Percentiles rank a stretch among this genome's conserved stretches.
phyloP scores from a whole-genome alignment of 2,329 filamentous ascomycete species.

The Ophiostoma australiae region DNA sequence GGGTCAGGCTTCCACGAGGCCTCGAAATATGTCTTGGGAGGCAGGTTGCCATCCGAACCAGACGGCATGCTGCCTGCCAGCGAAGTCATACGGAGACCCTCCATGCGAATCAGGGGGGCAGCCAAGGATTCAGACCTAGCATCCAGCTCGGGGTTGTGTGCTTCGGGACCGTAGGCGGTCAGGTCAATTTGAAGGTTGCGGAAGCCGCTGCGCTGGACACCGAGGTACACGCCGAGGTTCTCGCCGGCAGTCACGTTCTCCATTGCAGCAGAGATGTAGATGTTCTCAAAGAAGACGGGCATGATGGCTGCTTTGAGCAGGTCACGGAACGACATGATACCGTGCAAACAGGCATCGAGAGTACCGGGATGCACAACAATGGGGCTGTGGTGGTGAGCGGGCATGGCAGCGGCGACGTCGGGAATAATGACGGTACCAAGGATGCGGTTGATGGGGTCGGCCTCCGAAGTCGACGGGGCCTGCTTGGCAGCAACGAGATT shows the following conservation, averaged over 20 bases:
- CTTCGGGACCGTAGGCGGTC: conserved; percentile 19
- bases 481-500: conserved; percentile 24
- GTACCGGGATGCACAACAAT: conserved; percentile 28
- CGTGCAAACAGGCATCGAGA: conserved; percentile 29
- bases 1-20: conserved; percentile 26
- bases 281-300: conserved; percentile 27
- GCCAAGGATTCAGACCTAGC: neutral
- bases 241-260: conserved; percentile 17
- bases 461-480: conserved; percentile 13
- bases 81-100: conserved; percentile 27
- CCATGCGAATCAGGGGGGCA: conserved; percentile 26
- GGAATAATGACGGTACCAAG: conserved; percentile 24
- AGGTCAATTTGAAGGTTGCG: conserved; percentile 28
- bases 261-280: conserved; percentile 24
- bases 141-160: neutral
- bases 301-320: conserved; percentile 27
- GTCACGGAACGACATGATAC: conserved; percentile 28
- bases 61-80: conserved; percentile 25
- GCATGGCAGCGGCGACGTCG: conserved; percentile 26
- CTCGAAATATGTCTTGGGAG: conserved; percentile 27
- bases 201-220: conserved; percentile 26
- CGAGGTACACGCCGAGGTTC: conserved; percentile 21
- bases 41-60: conserved; percentile 3
- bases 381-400: conserved; percentile 25
- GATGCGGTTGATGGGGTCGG: conserved; percentile 19